Evolutionary conservation across 441 rosid species (phyloP), one percentile per base, ranked within the genome.

Genomic region (Erodium texanum): DNA sequence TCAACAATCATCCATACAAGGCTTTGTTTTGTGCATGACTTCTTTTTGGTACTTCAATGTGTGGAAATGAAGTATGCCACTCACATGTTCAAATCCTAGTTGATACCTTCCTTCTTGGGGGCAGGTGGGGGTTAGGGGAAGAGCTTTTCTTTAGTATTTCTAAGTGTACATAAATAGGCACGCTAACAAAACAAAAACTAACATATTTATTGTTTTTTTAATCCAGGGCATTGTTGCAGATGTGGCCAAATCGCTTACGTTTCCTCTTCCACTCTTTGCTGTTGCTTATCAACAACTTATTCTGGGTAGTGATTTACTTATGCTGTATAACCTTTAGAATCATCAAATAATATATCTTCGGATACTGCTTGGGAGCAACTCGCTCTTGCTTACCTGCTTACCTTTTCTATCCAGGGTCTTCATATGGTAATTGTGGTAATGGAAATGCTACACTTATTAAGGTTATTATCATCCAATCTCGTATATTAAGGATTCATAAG

Each of bases 191-290:
- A 32, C 3, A 2, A 32, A 32, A 32, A 32, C 36, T 32, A 32
- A 32, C 5, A 5, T 32, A 32, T 32, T 1, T 32, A 2, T 56
- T 56, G 10, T 18, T 16, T 67, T 64, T 73, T 62, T 3, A 66
- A 80, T 79, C 70, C 74, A 94, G 99, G 94, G 90, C 24, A 50
- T 67, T 70, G 83, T 85, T 76, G 71, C 86, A 80, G 87, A 85
- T 75, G 79, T 76, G 83, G 97, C 97, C 74, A 94, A 89, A 74
- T 80, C 77, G 6, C 86, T 88, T 50, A 70, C 81, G 61, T 94
- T 94, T 79, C 97, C 97, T 76, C 85, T 85, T 79, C 97, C 93
- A 29, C 90, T 94, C 74, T 75, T 85, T 76, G 86, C 97, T 45
- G 82, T 82, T 82, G 91, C 96, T 70, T 85, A 88, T 76, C 96